Conservation (phyloP, 2,329 filamentous ascomycete species). For the Alternaria postmessia region DNA sequence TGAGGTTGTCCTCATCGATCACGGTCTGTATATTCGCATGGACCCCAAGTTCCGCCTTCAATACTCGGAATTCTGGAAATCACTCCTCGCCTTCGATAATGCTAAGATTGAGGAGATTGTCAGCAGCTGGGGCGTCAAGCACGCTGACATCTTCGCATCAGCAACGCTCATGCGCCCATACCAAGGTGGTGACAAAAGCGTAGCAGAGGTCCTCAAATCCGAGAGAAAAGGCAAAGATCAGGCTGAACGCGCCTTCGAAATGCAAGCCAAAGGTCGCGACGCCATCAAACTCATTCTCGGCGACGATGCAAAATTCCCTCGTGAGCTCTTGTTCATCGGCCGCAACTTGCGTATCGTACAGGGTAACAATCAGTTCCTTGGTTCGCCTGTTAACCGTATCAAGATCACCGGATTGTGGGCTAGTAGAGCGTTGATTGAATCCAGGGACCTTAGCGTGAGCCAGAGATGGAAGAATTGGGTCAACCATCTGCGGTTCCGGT, state of each 20-base stretch:
- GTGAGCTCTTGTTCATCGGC: constrained; percentile 90
- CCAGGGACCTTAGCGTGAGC: constrained; percentile 67
- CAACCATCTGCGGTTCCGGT: constrained; percentile 81
- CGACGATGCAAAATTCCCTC: constrained; percentile 88
- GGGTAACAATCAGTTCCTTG: constrained; percentile 89
- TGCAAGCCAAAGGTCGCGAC: constrained; percentile 76
- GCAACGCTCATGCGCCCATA: constrained; percentile 92
- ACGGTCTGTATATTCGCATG: constrained; percentile 96
- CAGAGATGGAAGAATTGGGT: constrained; percentile 75
- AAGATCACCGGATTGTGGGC: constrained; percentile 96
- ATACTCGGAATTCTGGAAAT: constrained; percentile 92
- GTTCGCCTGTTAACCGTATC: constrained; percentile 86
- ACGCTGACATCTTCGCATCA: constrained; percentile 88
- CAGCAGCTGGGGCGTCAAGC: constrained; percentile 83
- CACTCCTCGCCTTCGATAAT: constrained; percentile 93
- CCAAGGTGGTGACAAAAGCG: constrained; percentile 78
- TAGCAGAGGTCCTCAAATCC: constrained; percentile 66
- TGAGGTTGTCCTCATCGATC: constrained; percentile 94
- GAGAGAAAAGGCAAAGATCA: constrained; percentile 63
- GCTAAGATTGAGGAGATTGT: constrained; percentile 76
- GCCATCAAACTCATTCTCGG: constrained; percentile 81
- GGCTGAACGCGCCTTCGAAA: constrained; percentile 73
- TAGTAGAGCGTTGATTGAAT: constrained; percentile 80
- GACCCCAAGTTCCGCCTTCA: constrained; percentile 81
- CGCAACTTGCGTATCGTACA: constrained; percentile 93